Percentiles rank a stretch among this genome's conserved stretches.
phyloP scores from a whole-genome alignment of 106 monocot genomes.

The Ottelia alismoides region DNA sequence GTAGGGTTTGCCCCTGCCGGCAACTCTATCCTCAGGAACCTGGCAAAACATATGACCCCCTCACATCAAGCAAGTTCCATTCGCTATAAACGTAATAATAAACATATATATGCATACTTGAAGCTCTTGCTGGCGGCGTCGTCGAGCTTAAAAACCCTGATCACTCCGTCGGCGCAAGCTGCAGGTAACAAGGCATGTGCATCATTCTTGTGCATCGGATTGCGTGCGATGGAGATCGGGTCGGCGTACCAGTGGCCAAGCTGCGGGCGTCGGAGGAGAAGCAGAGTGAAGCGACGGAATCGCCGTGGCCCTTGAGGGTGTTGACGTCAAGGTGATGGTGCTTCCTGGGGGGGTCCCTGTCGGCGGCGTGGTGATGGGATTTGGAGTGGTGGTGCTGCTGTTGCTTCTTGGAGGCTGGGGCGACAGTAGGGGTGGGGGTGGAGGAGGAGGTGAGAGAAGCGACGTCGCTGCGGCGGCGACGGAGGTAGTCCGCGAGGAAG shows the following conservation, averaged over 20 bases:
- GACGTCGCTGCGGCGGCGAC: conserved; percentile 66
- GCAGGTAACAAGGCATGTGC: neutral
- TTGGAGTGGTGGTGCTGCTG: conserved; percentile 12
- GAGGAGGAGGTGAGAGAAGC: conserved; percentile 27
- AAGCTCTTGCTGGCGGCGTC: conserved; percentile 84
- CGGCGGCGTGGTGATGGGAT: conserved; percentile 27
- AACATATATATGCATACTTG: too few relatives aligned
- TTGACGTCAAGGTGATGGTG: conserved; percentile 88
- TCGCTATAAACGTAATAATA: too few relatives aligned
- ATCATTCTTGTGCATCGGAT: too few relatives aligned
- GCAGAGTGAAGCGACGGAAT: conserved; percentile 53
- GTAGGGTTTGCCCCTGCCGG: conserved; percentile 75
- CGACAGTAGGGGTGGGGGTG: neutral
- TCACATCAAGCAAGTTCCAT: too few relatives aligned
- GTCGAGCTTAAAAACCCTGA: conserved; percentile 78
- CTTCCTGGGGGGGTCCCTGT: conserved; percentile 47
- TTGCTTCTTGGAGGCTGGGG: conserved; percentile 10
- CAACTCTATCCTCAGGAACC: conserved; percentile 74
- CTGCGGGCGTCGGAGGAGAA: conserved; percentile 77
- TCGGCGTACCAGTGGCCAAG: conserved; percentile 61
- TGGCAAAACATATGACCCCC: conserved; percentile 16
- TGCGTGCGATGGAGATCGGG: neutral
- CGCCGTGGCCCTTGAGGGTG: conserved; percentile 80
- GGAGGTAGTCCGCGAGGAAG: conserved; percentile 86
- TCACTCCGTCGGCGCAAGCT: conserved; percentile 85